Evolutionary conservation across 2,329 filamentous ascomycete species (phyloP), one percentile per base, ranked within the genome.

Genomic region (Claviceps sp.): DNA sequence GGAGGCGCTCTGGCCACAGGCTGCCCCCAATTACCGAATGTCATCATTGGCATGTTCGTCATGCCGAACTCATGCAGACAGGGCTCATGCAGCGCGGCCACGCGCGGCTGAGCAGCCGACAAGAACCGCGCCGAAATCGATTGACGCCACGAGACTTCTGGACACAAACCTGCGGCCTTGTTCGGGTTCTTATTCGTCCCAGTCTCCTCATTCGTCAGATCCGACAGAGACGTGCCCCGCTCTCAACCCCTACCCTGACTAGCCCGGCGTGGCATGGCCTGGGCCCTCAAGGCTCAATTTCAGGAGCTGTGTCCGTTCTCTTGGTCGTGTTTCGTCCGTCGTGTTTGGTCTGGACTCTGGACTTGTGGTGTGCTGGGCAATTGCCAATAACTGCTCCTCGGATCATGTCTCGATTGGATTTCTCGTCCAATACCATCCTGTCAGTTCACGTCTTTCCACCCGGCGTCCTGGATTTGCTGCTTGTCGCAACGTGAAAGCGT

Each of bases 341-440:
- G 40, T 43, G 48, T 49, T 16, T 22, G 38, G 24, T 26, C 34
- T 49, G 30, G 41, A 36, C n/a, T 47, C 30, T 47, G 30, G 49
- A 34, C 30, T 34, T 34, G 30, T 34, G 9, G 30, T 34, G 30
- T 34, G 9, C 30, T 34, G 30, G 30, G 9, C 30, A 34, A 30
- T 30, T 30, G 26, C 26, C 26, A 47, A 40, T 40, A 50, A 36
- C 40, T 36, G 42, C 44, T 49, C 43, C 24, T 46, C 16, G 11
- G 64, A 65, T 65, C 64, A 69, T 71, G 70, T 70, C 67, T 71
- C 63, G 60, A 62, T 61, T 50, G 22, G 60, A 50, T 50, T 54
- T 51, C 53, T 56, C 53, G 54, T 49, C 42, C 38, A 18, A 42
- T 41, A 46, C 14, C 18, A 34, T 42, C 9, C 38, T 38, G 36